Conservation (phyloP, 345 rosid species). For the Syzygium oleosum region DNA sequence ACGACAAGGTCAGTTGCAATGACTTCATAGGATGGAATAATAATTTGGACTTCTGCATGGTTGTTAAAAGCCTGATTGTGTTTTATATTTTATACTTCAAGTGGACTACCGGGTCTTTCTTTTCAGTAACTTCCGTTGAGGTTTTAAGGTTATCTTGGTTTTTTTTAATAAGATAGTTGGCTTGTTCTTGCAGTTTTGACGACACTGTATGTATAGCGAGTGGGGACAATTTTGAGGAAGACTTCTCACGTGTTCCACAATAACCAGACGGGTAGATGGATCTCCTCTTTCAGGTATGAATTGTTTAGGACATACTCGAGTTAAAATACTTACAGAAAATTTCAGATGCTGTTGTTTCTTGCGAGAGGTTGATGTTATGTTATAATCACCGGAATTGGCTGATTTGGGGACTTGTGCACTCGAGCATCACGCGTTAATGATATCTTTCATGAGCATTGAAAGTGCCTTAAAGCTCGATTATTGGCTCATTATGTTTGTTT, state of each 20-base stretch:
- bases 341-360: not conserved
- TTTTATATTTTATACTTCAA: not conserved
- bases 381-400: not conserved
- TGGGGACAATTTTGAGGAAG: constrained; percentile 46
- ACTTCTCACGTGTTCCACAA: constrained; percentile 36
- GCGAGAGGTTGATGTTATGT: not conserved
- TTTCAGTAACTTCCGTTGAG: not conserved
- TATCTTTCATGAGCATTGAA: not conserved
- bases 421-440: not conserved
- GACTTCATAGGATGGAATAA: not conserved
- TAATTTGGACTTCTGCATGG: not conserved
- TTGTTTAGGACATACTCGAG: not conserved
- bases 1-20: constrained; percentile 51
- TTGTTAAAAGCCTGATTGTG: not conserved
- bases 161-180: not conserved
- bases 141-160: not conserved
- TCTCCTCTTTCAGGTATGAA: constrained; percentile 57
- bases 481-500: not conserved
- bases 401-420: not conserved
- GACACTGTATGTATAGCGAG: constrained; percentile 41
- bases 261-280: constrained; percentile 61
- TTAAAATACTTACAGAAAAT: not conserved
- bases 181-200: constrained; percentile 39
- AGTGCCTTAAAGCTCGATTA: not conserved
- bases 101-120: not conserved